Evolutionary conservation across 371 early-diverging fungal genomes (phyloP), one percentile per base, ranked within the genome.

Genomic region (Umbelopsis sp.): DNA sequence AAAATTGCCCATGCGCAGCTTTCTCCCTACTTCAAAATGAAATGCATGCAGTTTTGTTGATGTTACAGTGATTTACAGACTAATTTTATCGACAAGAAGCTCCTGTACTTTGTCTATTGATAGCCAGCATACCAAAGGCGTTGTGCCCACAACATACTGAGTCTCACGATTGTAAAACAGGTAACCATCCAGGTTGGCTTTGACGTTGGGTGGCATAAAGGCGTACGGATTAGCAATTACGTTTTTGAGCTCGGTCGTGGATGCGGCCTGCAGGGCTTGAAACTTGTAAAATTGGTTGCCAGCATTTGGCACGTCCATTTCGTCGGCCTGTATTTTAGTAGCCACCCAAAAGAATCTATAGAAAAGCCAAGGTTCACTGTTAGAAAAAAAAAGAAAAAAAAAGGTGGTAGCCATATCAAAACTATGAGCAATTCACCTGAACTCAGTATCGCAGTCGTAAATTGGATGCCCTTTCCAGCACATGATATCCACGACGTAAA

Each of bases 401-500:
- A 65, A 44, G 14, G 35, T n/a, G 22, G 14, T 35, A 45, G 22
- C 22, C 22, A 37, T 38, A 51, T 24, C 9, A 16, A 6, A 37
- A 29, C 4, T 29, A 29, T 29, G 3, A 29, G 29, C 29, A 3
- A 29, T 11, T 63, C 63, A 78, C 77, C 88, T 75, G 66, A 89
- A 89, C 44, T 82, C 83, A 0, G 88, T 87, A 68, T 89, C 89
- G 66, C 89, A 89, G 63, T 89, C 86, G 63, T 82, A 81, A 0
- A 86, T 80, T n/a, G 88, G 76, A 48, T 88, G 85, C 0, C 87
- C 88, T 52, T 85, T 79, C 89, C 89, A 89, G 52, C 87, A 87
- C 87, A 89, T 83, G 20, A 88, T 76, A 68, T 89, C 89, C 35
- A 89, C 52, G 1, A 88, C 83, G 72, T 88, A 88, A 66, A 83